These are phyloP conservation scores for Margaritispora aquatica DNA, from an alignment of 495 filamentous ascomycete species.

Conservation along the genomic window DNA sequence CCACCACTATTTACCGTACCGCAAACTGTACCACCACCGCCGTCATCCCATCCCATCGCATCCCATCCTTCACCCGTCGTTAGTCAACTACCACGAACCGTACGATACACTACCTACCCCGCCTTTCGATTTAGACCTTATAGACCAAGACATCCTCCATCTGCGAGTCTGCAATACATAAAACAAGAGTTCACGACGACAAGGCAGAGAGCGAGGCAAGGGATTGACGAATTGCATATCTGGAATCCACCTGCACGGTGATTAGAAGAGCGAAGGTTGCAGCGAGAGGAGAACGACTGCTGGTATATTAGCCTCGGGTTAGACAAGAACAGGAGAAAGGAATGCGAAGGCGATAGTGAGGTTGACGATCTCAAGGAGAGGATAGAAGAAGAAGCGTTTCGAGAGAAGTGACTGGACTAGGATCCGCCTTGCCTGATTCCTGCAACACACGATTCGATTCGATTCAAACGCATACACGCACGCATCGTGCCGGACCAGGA, in stretches of 20 bases:
- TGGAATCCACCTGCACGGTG: background rate
- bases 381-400: background rate
- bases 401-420: no score
- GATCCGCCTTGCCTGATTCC: background rate
- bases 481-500: background rate
- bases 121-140: no score
- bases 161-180: no score
- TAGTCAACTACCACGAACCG: background rate
- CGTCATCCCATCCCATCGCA: background rate
- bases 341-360: background rate
- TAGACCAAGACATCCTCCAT: no score
- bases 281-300: background rate
- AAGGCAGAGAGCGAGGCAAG: background rate
- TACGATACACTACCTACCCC: no score
- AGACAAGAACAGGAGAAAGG: background rate
- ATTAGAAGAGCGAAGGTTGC: background rate
- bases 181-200: no score
- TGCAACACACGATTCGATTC: background rate
- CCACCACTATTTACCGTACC: no score
- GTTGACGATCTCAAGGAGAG: background rate
- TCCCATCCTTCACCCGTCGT: background rate
- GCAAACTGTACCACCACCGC: no score
- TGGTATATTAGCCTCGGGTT: background rate
- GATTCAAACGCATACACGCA: background rate
- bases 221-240: background rate